These are phyloP conservation scores for Emericellopsis cladophorae DNA, from an alignment of 2,329 filamentous ascomycete genomes.

Conservation along the genomic window DNA sequence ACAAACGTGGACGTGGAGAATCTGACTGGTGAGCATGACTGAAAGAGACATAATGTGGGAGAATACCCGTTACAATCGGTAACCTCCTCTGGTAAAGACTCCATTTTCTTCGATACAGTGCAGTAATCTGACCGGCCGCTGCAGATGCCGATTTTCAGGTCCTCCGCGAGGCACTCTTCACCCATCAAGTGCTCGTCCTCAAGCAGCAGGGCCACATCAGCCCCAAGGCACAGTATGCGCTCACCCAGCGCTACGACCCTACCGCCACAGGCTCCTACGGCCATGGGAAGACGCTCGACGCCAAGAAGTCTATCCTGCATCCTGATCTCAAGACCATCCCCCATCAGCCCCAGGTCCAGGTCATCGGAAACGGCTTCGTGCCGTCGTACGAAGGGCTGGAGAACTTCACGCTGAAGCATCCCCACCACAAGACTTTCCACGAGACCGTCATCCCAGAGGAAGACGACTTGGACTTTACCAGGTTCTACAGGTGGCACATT, in stretches of 20 bases:
- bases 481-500: conserved; percentile 71
- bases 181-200: conserved; percentile 56
- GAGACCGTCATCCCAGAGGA: conserved; percentile 43
- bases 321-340: conserved; percentile 72
- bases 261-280: conserved; percentile 51
- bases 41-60: conserved; percentile 16
- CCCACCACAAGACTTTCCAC: conserved; percentile 70
- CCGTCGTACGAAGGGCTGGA: conserved; percentile 57
- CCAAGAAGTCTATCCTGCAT: conserved; percentile 52
- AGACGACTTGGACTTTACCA: conserved; percentile 35
- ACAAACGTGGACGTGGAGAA: conserved; percentile 47
- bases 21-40: conserved; percentile 39
- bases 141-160: conserved; percentile 50
- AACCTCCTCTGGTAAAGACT: conserved; percentile 40
- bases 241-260: conserved; percentile 65
- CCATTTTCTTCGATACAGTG: background rate
- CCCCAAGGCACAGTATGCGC: conserved; percentile 59
- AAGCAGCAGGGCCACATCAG: conserved; percentile 52
- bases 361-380: conserved; percentile 66
- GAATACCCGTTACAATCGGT: conserved; percentile 47
- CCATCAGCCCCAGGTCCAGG: conserved; percentile 62
- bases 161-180: conserved; percentile 55
- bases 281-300: conserved; percentile 62
- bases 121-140: conserved; percentile 5
- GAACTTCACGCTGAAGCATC: conserved; percentile 57